Conservation (phyloP, 225 moss, liverwort and hornwort species). For the Physcomitrellopsis africana region DNA sequence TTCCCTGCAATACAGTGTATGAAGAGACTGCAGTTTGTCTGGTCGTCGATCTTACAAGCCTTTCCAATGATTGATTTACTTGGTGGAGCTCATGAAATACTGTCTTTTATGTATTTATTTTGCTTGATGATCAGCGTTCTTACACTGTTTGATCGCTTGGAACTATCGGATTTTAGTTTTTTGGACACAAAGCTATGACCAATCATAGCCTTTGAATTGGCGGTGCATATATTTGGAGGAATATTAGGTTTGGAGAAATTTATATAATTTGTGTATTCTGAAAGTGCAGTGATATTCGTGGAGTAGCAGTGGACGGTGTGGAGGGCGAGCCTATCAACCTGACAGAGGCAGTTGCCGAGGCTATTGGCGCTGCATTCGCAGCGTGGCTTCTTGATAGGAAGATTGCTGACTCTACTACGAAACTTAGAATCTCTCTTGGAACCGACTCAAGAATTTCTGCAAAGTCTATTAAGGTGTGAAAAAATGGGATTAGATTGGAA, state of each 20-base stretch:
- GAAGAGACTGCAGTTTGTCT: constrained; percentile 1
- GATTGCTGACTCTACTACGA: constrained; percentile 60
- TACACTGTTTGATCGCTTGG: neutral
- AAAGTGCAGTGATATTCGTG: constrained; percentile 88
- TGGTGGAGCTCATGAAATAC: constrained; percentile 5
- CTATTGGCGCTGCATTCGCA: constrained; percentile 90
- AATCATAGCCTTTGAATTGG: neutral
- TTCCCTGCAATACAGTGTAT: constrained; percentile 1
- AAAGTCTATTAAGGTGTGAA: constrained; percentile 78
- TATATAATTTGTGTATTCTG: constrained; percentile 32
- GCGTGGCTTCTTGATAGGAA: constrained; percentile 80
- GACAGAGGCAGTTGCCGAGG: constrained; percentile 76
- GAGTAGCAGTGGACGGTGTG: constrained; percentile 92
- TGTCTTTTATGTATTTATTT: neutral
- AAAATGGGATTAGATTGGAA: neutral
- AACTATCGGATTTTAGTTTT: neutral
- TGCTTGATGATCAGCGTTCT: neutral
- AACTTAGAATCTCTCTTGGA: constrained; percentile 72
- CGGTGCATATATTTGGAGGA: too few relatives aligned
- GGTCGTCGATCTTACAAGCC: constrained; percentile 9
- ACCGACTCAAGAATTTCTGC: constrained; percentile 96
- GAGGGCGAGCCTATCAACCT: constrained; percentile 89
- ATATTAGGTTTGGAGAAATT: constrained; percentile 22
- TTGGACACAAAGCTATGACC: constrained; percentile 5
- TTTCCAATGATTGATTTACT: constrained; percentile 17